Evolutionary conservation across 176 grass and related monocot genomes (phyloP), one percentile per base, ranked within the genome.

Genomic region (Bonia amplexicaulis): DNA sequence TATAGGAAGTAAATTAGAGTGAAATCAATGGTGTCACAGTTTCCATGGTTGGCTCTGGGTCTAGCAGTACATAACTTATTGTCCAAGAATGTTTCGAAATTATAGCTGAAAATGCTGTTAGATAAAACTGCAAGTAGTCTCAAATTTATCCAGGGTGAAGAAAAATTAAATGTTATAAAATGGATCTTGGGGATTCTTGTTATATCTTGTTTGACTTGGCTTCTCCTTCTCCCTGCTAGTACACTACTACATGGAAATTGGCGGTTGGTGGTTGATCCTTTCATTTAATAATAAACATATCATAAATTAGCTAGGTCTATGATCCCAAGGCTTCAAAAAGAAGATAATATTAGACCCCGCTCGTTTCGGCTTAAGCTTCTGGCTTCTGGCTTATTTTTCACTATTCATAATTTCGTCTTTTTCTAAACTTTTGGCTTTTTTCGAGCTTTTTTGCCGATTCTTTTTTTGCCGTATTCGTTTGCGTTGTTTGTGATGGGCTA

Each of bases 181-280:
- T 33, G 2, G 15, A 29, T 15, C 33, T 47, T 22, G 29, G 19
- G 46, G 17, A 3, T 17, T 41, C 52, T 64, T 40, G 4, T 48
- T 57, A 54, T n/a, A 22, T 27, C 60, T 66, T 76, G 60, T 76
- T 55, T 76, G 82, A 84, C 61, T 76, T 76, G n/a, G n/a, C 47
- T 40, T 42, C 45, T 27, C 20, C 17, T 27, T 27, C 17, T 20
- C 27, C 71, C 12, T 62, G 26, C 20, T 20, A 69, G 33, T 37
- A 67, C 54, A n/a, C 20, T 67, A 25, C 47, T 52, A 51, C 26
- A 3, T 59, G 14, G 5, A 66, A 27, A 12, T 37, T 17, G 15
- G 72, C 23, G 33, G 37, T 27, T 59, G 73, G 49, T 46, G 27
- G 7, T 85, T 76, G 33, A 68, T 77, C 26, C 20, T 69, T 11